A percentile compares a stretch with the other conserved stretches of the same genome.
phyloP scores from a whole-genome alignment of 75 land plant genomes.

The Cunninghamia lanceolata region DNA sequence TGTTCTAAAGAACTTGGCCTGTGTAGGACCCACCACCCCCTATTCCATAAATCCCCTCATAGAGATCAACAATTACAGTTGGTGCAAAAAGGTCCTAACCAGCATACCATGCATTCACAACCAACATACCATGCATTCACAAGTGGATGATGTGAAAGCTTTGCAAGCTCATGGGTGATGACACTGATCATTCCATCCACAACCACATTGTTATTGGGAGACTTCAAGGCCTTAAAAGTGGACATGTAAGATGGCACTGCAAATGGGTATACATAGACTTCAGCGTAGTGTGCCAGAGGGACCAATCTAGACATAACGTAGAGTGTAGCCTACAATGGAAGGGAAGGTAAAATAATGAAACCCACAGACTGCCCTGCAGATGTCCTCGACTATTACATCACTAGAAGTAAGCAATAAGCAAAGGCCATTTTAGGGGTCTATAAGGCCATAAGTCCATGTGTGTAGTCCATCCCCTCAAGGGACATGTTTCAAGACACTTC shows the following conservation, averaged over 20 bases:
- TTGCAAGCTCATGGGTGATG: constrained; percentile 72
- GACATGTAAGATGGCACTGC: too few relatives aligned
- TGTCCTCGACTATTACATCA: constrained; percentile 66
- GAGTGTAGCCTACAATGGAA: constrained; percentile 62
- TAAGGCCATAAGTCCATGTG: constrained; percentile 14
- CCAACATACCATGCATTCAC: constrained; percentile 86
- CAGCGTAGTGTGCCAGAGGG: constrained; percentile 52
- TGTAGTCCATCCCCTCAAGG: too few relatives aligned
- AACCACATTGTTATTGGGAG: too few relatives aligned
- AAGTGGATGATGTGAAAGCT: constrained; percentile 64
- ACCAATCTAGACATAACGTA: constrained; percentile 90
- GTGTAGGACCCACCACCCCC: constrained; percentile 76
- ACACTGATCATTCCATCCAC: too few relatives aligned
- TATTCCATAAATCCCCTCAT: too few relatives aligned
- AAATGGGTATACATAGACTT: too few relatives aligned
- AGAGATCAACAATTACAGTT: constrained; percentile 73
- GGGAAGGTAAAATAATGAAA: constrained; percentile 91
- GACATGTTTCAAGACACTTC: too few relatives aligned
- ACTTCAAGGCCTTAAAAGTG: too few relatives aligned
- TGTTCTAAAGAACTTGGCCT: constrained; percentile 52
- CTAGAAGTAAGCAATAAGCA: constrained; percentile 67
- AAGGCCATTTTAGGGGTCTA: constrained; percentile 51
- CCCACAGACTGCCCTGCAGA: constrained; percentile 71
- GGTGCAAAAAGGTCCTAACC: constrained; percentile 71
- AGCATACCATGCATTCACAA: too few relatives aligned